Evolutionary conservation across 805 yeast genomes (phyloP).

Genomic region (Schwanniomyces pseudopolymorphus): DNA sequence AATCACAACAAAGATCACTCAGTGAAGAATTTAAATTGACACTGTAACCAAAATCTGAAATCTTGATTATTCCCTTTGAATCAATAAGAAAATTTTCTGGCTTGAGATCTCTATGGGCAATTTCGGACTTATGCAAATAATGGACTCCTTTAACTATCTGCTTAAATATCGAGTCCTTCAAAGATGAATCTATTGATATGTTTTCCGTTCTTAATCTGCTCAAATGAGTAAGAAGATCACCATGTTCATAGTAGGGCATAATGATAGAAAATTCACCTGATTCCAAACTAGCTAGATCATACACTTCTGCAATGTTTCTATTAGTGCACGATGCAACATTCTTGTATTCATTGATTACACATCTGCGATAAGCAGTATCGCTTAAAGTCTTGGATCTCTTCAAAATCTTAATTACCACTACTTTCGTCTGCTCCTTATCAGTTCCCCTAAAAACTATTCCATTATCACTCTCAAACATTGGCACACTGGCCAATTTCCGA

Average conservation of each 20-base stretch:
- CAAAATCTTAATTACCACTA: conserved; percentile 31
- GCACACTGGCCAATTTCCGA: conserved; percentile 23
- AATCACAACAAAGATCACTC: conserved; percentile 23
- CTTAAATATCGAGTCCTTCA: conserved; percentile 48
- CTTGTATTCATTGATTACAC: conserved; percentile 31
- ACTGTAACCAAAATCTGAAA: conserved; percentile 54
- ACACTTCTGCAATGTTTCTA: conserved; percentile 27
- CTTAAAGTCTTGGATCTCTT: conserved; percentile 17
- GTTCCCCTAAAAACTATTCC: conserved; percentile 36
- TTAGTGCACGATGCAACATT: conserved; percentile 26
- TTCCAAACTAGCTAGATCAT: conserved; percentile 19
- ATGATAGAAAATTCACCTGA: conserved; percentile 31
- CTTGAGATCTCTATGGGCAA: conserved; percentile 53
- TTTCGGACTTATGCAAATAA: conserved; percentile 40
- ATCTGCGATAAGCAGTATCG: conserved; percentile 13
- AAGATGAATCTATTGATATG: conserved; percentile 26
- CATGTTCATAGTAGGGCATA: conserved; percentile 43
- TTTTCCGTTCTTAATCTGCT: conserved; percentile 36
- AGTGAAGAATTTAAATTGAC: conserved; percentile 23
- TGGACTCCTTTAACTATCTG: conserved; percentile 46
- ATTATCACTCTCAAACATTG: conserved; percentile 44
- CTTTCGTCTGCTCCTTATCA: conserved; percentile 15
- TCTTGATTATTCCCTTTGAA: conserved; percentile 41
- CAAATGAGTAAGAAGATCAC: conserved; percentile 49
- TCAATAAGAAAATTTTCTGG: conserved; percentile 55